Evolutionary conservation across 179 eudicot genomes (phyloP).

Genomic region (Heliamphora pulchella): DNA sequence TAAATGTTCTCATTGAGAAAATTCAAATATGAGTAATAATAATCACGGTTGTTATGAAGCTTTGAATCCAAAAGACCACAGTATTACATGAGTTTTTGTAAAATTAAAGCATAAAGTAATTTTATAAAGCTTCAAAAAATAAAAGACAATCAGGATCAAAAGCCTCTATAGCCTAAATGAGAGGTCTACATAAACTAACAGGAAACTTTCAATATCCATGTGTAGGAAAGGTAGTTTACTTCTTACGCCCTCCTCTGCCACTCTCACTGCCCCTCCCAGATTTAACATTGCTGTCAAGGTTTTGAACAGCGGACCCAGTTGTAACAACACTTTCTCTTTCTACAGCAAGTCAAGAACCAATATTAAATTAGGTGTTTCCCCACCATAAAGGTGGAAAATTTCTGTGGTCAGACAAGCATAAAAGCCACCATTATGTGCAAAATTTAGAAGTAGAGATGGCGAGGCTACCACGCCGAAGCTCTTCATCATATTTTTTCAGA

Average conservation of each 20-base stretch:
- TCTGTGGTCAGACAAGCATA: background rate
- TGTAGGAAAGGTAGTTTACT: conserved; percentile 42
- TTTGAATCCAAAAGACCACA: background rate
- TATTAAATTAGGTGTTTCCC: background rate
- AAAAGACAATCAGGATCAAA: conserved; percentile 2
- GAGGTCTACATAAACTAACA: conserved; percentile 11
- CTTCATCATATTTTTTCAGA: conserved; percentile 71
- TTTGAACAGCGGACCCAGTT: conserved; percentile 50
- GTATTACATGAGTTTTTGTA: background rate
- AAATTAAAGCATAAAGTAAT: background rate
- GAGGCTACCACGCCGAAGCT: conserved; percentile 51
- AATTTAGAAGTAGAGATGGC: background rate
- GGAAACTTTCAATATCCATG: conserved; percentile 10
- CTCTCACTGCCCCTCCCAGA: conserved; percentile 59
- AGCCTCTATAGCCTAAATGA: conserved; percentile 1
- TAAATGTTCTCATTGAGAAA: background rate
- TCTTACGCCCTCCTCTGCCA: conserved; percentile 89
- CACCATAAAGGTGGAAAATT: background rate
- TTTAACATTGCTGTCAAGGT: conserved; percentile 44
- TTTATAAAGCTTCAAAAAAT: background rate
- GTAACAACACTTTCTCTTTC: conserved; percentile 61
- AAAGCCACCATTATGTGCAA: conserved; percentile 5
- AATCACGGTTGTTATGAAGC: background rate
- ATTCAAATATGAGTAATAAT: background rate
- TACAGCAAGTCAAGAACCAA: conserved; percentile 20